phyloP scores from a whole-genome alignment of 139 green algal genomes.

The Coelastrella sp. region DNA sequence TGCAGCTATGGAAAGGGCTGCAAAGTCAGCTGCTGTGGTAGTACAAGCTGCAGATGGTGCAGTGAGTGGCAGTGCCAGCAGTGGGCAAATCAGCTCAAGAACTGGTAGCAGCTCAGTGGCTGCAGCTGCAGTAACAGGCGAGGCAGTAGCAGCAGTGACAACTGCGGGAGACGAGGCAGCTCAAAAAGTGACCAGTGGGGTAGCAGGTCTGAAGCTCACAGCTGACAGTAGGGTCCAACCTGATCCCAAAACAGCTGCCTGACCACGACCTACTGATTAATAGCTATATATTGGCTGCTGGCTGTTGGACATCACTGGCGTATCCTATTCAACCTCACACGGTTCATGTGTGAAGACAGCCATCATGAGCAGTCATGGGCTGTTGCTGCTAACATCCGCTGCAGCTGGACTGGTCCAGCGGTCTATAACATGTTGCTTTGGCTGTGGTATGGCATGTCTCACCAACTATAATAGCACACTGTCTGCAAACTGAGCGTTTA shows the following conservation, averaged over 20 bases:
- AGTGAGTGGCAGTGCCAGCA: not conserved
- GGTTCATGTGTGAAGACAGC: too few species aligned
- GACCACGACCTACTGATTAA: not conserved
- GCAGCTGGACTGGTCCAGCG: too few species aligned
- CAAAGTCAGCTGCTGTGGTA: not conserved
- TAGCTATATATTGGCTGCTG: too few species aligned
- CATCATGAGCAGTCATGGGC: too few species aligned
- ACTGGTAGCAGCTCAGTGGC: not conserved
- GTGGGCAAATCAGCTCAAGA: not conserved
- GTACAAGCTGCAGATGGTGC: not conserved
- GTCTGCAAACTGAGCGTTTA: too few species aligned
- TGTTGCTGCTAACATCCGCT: too few species aligned
- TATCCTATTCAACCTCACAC: too few species aligned
- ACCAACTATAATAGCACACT: too few species aligned
- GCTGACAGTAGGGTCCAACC: slow-evolving; percentile 2
- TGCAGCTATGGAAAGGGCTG: slow-evolving; percentile 15
- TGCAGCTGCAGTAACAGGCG: slow-evolving; percentile 4
- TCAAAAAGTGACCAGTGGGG: not conserved
- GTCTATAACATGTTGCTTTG: too few species aligned
- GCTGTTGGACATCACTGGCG: too few species aligned
- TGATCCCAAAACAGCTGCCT: not conserved
- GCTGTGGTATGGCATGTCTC: too few species aligned
- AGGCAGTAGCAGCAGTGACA: not conserved
- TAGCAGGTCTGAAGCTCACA: not conserved
- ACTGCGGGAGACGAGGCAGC: not conserved